Percentiles rank a stretch among this genome's conserved stretches.
These are phyloP conservation scores for Fagopyrum tataricum DNA, from an alignment of 148 eudicot species.

Conservation along the genomic window DNA sequence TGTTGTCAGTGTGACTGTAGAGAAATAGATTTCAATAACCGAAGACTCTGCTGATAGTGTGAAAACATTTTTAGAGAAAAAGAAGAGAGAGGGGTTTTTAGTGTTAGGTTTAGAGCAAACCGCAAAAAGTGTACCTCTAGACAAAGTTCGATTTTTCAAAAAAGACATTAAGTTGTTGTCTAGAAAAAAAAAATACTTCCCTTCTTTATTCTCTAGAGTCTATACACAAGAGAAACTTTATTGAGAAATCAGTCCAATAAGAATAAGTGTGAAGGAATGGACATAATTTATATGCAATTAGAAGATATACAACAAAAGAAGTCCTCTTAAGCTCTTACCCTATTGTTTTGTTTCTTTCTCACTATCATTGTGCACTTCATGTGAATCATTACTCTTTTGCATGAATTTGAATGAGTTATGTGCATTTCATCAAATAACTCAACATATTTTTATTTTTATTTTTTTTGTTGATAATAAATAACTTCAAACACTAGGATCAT, in stretches of 20 bases:
- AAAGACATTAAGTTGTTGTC: slow-evolving; percentile 53
- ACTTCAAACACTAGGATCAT: too few relatives aligned
- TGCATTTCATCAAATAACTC: not conserved
- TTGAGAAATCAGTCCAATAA: not conserved
- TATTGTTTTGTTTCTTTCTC: too few relatives aligned
- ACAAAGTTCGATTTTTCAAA: slow-evolving; percentile 65
- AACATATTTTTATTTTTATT: too few relatives aligned
- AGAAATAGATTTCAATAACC: slow-evolving; percentile 84
- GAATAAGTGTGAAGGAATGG: not conserved
- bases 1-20: slow-evolving; percentile 81
- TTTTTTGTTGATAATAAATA: too few relatives aligned
- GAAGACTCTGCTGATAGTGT: slow-evolving; percentile 77
- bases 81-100: slow-evolving; percentile 78
- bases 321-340: too few relatives aligned
- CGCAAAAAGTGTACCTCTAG: slow-evolving; percentile 79
- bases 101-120: slow-evolving; percentile 96
- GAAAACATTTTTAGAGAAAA: slow-evolving; percentile 70
- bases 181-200: not conserved
- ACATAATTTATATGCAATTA: too few relatives aligned
- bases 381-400: not conserved
- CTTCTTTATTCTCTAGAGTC: not conserved
- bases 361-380: too few relatives aligned
- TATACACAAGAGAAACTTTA: not conserved
- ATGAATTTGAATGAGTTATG: not conserved
- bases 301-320: too few relatives aligned